Evolutionary conservation across 148 eudicot species (phyloP).

Genomic region (Vaccinium macrocarpon): DNA sequence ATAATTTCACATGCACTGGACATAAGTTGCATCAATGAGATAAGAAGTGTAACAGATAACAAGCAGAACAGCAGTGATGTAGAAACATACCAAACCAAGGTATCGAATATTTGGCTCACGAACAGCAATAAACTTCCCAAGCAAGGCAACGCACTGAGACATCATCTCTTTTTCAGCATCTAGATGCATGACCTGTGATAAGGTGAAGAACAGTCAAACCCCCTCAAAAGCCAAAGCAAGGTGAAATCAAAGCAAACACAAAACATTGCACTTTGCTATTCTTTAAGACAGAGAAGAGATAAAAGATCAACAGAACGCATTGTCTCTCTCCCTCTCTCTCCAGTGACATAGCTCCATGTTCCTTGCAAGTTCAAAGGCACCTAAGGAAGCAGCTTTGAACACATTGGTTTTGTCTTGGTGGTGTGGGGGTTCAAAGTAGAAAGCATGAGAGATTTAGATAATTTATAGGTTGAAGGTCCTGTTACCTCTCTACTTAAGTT

Average conservation of each 20-base stretch:
- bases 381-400: not conserved
- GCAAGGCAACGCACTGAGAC: conserved; percentile 99
- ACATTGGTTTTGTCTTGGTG: not conserved
- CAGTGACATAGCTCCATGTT: not conserved
- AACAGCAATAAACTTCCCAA: conserved; percentile 97
- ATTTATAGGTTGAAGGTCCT: not conserved
- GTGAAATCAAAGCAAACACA: not conserved
- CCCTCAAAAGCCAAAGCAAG: conserved; percentile 9
- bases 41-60: conserved; percentile 2
- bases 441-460: not conserved
- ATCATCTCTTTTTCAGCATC: conserved; percentile 99
- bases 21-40: conserved; percentile 5
- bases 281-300: no score
- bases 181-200: conserved; percentile 96
- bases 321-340: no score
- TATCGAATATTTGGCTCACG: conserved; percentile 99
- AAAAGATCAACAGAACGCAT: not conserved
- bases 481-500: not conserved
- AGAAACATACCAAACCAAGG: conserved; percentile 85
- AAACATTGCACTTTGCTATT: not conserved
- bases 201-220: conserved; percentile 5
- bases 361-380: conserved; percentile 4
- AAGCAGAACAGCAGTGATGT: conserved; percentile 6
- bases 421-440: not conserved
- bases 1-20: not conserved